These are phyloP conservation scores for Stagonosporopsis rhizophila DNA, from an alignment of 2,329 filamentous ascomycete genomes.

Conservation along the genomic window DNA sequence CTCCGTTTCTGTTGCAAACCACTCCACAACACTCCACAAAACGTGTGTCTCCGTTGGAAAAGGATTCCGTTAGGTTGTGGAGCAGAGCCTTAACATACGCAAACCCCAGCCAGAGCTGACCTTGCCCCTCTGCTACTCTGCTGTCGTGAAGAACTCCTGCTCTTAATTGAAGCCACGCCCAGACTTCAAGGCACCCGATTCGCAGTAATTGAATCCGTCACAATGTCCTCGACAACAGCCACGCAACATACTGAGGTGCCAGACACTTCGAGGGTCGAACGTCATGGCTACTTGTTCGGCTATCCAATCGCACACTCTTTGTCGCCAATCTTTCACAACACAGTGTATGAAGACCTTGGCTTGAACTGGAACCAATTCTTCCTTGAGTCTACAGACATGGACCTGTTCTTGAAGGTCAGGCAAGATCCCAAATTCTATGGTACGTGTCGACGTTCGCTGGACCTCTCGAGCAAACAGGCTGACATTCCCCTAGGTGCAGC, in stretches of 20 bases:
- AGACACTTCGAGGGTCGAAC: slow-evolving; percentile 39
- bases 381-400: slow-evolving; percentile 55
- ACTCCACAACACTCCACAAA: slow-evolving; percentile 19
- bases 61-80: slow-evolving; percentile 8
- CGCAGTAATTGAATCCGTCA: not conserved
- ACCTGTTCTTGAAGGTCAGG: slow-evolving; percentile 57
- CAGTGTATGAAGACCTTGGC: slow-evolving; percentile 58
- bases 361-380: slow-evolving; percentile 61
- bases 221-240: slow-evolving; percentile 10
- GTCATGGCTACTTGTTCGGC: slow-evolving; percentile 64
- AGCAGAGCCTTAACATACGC: slow-evolving; percentile 4
- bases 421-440: slow-evolving; percentile 68
- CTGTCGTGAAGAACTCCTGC: not conserved
- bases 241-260: slow-evolving; percentile 11
- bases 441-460: slow-evolving; percentile 35
- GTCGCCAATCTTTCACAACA: slow-evolving; percentile 62
- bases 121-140: slow-evolving; percentile 1
- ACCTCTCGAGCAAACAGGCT: not conserved
- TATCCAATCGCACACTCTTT: slow-evolving; percentile 64
- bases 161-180: not conserved
- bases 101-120: not conserved
- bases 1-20: not conserved
- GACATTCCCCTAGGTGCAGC: slow-evolving; percentile 63
- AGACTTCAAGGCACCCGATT: not conserved
- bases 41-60: slow-evolving; percentile 14